A percentile compares a stretch with the other conserved stretches of the same genome.
Conservation (phyloP, 1,284 basidiomycete species). For the Tilletiaria anomala region DNA sequence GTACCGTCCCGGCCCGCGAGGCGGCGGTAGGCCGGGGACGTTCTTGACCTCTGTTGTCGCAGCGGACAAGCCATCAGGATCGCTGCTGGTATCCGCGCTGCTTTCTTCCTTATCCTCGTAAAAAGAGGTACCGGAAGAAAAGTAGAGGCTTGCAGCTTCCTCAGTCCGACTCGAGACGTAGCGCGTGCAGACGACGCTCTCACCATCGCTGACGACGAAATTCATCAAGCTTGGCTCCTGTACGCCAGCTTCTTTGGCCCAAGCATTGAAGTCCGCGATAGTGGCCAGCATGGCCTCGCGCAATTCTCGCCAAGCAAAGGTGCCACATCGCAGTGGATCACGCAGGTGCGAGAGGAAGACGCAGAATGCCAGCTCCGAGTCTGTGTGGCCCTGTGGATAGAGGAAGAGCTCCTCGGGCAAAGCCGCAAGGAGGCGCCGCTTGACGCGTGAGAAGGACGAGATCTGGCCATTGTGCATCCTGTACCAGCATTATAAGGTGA, state of each 20-base stretch:
- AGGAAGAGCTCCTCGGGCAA: constrained; percentile 27
- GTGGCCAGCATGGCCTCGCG: constrained; percentile 26
- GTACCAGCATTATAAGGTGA: too few relatives aligned
- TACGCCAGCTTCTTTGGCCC: constrained; percentile 22
- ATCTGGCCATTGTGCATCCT: constrained; percentile 37
- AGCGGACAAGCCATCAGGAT: constrained; percentile 46
- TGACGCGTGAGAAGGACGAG: constrained; percentile 23
- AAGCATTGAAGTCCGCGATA: constrained; percentile 25
- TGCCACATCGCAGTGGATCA: constrained; percentile 10
- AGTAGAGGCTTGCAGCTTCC: constrained; percentile 92
- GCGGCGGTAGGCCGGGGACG: too few relatives aligned
- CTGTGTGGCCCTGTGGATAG: constrained; percentile 31
- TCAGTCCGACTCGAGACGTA: constrained; percentile 83
- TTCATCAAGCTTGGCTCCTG: constrained; percentile 70
- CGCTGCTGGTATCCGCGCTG: constrained; percentile 68
- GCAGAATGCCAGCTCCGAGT: constrained; percentile 30
- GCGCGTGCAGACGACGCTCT: constrained; percentile 79
- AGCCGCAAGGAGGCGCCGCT: constrained; percentile 17
- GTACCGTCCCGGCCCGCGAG: constrained; percentile 14
- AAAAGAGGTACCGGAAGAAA: constrained; percentile 78
- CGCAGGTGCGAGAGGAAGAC: constrained; percentile 26
- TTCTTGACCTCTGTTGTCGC: too few relatives aligned
- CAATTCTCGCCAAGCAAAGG: constrained; percentile 18
- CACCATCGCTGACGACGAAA: constrained; percentile 87
- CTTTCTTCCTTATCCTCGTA: constrained; percentile 84